Evolutionary conservation across 306 rosid species (phyloP).

Genomic region (Abrus pulchellus): DNA sequence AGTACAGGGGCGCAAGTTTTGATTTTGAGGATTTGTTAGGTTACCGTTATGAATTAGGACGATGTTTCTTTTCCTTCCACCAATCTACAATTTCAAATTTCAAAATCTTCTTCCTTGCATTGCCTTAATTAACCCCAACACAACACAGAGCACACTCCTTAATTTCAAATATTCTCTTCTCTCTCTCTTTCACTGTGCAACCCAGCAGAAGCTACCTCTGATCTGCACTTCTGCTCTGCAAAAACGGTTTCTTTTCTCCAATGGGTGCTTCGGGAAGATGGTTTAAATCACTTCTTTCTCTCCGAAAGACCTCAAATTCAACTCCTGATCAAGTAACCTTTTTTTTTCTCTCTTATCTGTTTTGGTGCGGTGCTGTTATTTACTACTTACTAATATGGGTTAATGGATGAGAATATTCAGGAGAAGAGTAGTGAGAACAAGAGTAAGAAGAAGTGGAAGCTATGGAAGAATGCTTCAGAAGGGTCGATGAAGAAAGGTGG

Average conservation of each 20-base stretch:
- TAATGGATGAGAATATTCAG: slow-evolving; percentile 29
- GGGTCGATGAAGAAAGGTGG: slow-evolving; percentile 54
- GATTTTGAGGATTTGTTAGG: not conserved
- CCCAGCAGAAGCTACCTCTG: not conserved
- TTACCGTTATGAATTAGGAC: slow-evolving; percentile 1
- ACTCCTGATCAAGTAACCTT: slow-evolving; percentile 58
- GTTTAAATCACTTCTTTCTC: slow-evolving; percentile 76
- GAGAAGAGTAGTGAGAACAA: slow-evolving; percentile 61
- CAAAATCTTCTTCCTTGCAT: not conserved
- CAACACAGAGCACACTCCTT: not conserved
- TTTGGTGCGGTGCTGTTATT: not conserved
- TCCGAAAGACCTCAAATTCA: slow-evolving; percentile 57
- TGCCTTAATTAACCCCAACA: slow-evolving; percentile 39
- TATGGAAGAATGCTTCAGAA: slow-evolving; percentile 81
- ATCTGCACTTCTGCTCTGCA: slow-evolving; percentile 2
- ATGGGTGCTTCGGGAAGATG: slow-evolving; percentile 90
- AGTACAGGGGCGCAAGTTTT: not conserved
- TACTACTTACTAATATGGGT: not conserved
- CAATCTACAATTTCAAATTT: slow-evolving; percentile 7
- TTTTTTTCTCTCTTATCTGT: not conserved
- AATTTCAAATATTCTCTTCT: not conserved
- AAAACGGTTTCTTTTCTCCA: slow-evolving; percentile 41
- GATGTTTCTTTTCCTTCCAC: not conserved
- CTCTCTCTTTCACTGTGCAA: not conserved
- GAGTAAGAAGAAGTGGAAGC: slow-evolving; percentile 86